phyloP scores from a whole-genome alignment of 805 yeast species.

The Yarrowia bubula region DNA sequence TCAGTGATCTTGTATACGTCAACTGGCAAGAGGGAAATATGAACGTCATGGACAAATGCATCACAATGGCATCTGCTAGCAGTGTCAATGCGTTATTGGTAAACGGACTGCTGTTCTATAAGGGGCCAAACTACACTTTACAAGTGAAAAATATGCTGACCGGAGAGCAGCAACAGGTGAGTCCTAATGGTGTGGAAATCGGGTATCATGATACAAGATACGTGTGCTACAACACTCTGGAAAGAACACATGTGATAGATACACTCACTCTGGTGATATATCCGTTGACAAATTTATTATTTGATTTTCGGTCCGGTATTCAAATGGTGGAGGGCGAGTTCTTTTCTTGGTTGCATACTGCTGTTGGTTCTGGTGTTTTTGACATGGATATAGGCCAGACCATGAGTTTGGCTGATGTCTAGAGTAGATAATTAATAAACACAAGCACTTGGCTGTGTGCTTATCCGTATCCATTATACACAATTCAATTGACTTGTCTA shows the following conservation, averaged over 20 bases:
- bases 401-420: neutral
- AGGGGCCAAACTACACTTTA: neutral
- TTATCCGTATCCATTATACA: too few species aligned
- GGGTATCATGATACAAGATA: constrained; percentile 1
- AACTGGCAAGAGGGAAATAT: neutral
- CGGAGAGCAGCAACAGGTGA: neutral
- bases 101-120: neutral
- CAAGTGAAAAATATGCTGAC: constrained; percentile 10
- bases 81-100: neutral
- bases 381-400: neutral
- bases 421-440: too few species aligned
- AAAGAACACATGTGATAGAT: constrained; percentile 1
- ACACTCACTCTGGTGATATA: neutral
- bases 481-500: neutral
- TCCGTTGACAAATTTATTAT: neutral
- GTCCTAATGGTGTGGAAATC: neutral
- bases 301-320: neutral
- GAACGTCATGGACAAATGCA: neutral
- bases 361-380: neutral
- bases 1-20: neutral
- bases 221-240: neutral
- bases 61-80: neutral
- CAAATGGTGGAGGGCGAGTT: neutral
- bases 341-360: neutral
- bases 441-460: too few species aligned